Conservation (phyloP, 139 green algal species). For the Chlorella sorokiniana region DNA sequence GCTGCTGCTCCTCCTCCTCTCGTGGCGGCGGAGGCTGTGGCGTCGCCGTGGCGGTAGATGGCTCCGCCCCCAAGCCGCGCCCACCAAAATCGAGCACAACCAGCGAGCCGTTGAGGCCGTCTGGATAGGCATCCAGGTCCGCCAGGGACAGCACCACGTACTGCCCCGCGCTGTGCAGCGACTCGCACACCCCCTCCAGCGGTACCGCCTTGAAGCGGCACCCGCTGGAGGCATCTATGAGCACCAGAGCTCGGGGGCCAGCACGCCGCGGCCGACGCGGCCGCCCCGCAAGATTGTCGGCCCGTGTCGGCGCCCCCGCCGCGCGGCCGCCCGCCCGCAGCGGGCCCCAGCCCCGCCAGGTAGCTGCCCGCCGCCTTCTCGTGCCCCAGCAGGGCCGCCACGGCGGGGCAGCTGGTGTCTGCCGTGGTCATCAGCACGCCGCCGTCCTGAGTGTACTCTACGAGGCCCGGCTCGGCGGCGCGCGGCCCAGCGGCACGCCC, state of each 20-base stretch:
- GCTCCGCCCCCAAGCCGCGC: not conserved
- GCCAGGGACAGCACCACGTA: slow-evolving; percentile 5
- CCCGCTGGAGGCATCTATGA: slow-evolving; percentile 33
- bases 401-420: slow-evolving; percentile 15
- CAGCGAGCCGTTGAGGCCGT: slow-evolving; percentile 26
- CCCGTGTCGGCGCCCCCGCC: not conserved
- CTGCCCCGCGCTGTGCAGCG: slow-evolving; percentile 27
- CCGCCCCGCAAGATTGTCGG: not conserved
- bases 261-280: not conserved
- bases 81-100: slow-evolving; percentile 36
- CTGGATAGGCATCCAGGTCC: slow-evolving; percentile 18
- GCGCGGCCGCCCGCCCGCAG: not conserved
- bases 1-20: not conserved
- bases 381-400: slow-evolving; percentile 15
- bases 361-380: slow-evolving; percentile 35
- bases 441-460: slow-evolving; percentile 31
- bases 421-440: slow-evolving; percentile 23
- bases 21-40: not conserved
- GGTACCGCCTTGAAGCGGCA: slow-evolving; percentile 27
- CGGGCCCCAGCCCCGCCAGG: slow-evolving; percentile 18
- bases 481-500: not conserved
- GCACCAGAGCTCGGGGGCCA: slow-evolving; percentile 30
- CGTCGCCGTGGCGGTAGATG: not conserved
- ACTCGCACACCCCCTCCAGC: slow-evolving; percentile 14
- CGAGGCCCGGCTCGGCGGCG: not conserved